These are phyloP conservation scores for Penicillium sp. DNA, from an alignment of 2,329 filamentous ascomycete species.

Conservation along the genomic window DNA sequence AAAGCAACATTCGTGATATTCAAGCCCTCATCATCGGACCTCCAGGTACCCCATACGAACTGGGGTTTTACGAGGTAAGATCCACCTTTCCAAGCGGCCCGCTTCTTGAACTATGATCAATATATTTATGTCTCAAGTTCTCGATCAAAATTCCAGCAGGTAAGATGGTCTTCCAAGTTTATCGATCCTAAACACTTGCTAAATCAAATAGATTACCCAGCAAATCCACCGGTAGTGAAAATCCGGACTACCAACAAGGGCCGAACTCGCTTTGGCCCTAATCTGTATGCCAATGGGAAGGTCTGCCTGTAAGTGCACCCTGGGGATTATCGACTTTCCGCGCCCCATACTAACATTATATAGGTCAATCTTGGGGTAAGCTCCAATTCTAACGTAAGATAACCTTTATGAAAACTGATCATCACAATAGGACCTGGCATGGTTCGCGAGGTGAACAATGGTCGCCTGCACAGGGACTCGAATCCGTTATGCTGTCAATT, in stretches of 20 bases:
- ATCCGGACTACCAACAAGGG: conserved; percentile 86
- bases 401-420: conserved; percentile 8
- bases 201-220: conserved; percentile 69
- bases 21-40: conserved; percentile 87
- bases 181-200: background rate
- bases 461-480: conserved; percentile 92
- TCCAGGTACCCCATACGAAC: conserved; percentile 92
- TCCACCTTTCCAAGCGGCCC: conserved; percentile 4
- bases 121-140: conserved; percentile 56
- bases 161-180: conserved; percentile 33
- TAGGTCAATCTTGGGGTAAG: conserved; percentile 81
- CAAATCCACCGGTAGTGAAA: conserved; percentile 58
- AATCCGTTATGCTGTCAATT: conserved; percentile 91
- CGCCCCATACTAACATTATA: conserved; percentile 15
- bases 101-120: background rate
- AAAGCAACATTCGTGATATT: conserved; percentile 84
- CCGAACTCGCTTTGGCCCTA: conserved; percentile 88
- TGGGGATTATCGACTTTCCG: background rate
- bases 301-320: conserved; percentile 73
- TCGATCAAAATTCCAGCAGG: conserved; percentile 72
- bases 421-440: conserved; percentile 76
- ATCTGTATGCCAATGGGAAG: conserved; percentile 88
- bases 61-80: conserved; percentile 89
- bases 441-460: conserved; percentile 89
- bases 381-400: conserved; percentile 8